These are phyloP conservation scores for Fragaria nilgerrensis DNA, from an alignment of 306 rosid genomes.

Conservation along the genomic window DNA sequence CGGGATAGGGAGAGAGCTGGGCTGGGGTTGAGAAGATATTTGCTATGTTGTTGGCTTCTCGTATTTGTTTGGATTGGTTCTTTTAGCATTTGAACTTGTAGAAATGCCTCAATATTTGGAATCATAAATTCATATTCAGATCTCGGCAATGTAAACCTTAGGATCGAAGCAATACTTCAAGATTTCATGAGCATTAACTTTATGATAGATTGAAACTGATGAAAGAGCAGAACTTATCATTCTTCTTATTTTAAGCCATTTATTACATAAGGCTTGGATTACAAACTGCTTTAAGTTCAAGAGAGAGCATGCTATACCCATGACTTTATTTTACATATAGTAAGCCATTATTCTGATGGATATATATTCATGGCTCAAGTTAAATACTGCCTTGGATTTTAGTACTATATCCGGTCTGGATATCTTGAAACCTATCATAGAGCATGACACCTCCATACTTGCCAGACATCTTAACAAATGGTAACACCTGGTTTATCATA, in stretches of 20 bases:
- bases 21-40: too few relatives aligned
- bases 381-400: constrained; percentile 6
- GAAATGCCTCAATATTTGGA: too few relatives aligned
- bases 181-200: too few relatives aligned
- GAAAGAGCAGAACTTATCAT: neutral
- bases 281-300: neutral
- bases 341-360: neutral
- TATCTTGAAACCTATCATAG: constrained; percentile 21
- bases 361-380: neutral
- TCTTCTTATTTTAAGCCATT: neutral
- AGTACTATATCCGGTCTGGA: constrained; percentile 4
- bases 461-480: constrained; percentile 8
- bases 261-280: neutral
- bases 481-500: constrained; percentile 21
- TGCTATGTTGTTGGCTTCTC: too few relatives aligned
- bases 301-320: neutral
- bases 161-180: too few relatives aligned
- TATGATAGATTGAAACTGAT: neutral
- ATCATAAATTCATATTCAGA: too few relatives aligned
- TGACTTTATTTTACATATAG: constrained; percentile 1
- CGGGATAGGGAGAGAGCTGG: too few relatives aligned
- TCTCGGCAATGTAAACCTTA: too few relatives aligned
- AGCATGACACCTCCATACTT: constrained; percentile 33
- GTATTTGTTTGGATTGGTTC: too few relatives aligned
- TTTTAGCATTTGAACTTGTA: too few relatives aligned